Evolutionary conservation across 495 filamentous ascomycete species (phyloP), one percentile per base, ranked within the genome.

Genomic region (Amniculicola lignicola): DNA sequence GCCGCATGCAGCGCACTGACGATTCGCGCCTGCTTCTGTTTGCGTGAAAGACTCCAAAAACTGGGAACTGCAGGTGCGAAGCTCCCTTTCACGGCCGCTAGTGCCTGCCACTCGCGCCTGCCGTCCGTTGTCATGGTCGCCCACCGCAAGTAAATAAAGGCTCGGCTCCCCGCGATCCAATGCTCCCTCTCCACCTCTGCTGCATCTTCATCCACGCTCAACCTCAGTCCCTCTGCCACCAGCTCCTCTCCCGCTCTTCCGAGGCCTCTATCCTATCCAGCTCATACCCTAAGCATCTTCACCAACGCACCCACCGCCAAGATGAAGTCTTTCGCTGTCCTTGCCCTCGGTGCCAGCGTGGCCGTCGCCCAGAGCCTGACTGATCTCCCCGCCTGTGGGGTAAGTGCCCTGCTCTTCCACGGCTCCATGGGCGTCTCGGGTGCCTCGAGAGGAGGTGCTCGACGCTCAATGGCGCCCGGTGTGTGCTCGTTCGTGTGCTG

Each of bases 291-390:
- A n/a, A 57, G 28, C 27, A 55, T 64, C 50, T 36, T 11, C 56
- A 45, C 33, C 56, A 23, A 36, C 61, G 27, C 29, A 29, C 14
- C 43, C 44, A 35, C 23, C 38, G 10, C 25, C 62, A 65, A 59
- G 40, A 73, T 73, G 70, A 73, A 70, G 67, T 49, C 53, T 53
- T 62, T 71, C 44, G 61, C 62, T 35, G 41, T 72, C 54, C 57
- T 70, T 50, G 69, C 63, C 54, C 53, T 47, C 38, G 68, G 64
- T 49, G 69, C 62, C 47, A 56, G 51, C 44, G 43, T 66, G 22
- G 68, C 54, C 39, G 49, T 59, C 40, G 67, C 68, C n/a, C 69
- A 71, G 58, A 52, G 35, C 52, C 57, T 70, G 33, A 37, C 33
- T 19, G 22, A 40, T 35, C 52, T 63, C 23, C 53, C 49, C 14